Evolutionary conservation across 2,329 filamentous ascomycete species (phyloP), one percentile per base, ranked within the genome.

Genomic region (Cladorrhinum sp.): DNA sequence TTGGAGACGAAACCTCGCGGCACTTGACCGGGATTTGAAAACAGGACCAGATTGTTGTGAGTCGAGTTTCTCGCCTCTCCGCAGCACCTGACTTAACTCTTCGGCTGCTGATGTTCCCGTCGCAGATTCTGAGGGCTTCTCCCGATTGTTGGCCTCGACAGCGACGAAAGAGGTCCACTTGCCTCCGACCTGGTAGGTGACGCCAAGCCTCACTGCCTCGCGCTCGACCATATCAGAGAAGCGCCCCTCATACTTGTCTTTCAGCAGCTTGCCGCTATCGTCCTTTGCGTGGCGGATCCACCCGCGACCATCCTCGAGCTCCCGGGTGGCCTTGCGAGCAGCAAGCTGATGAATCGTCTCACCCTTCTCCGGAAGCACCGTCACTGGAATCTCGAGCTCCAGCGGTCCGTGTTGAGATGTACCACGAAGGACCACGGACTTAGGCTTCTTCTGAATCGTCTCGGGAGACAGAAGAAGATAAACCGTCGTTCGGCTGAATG

Each of bases 101-200:
- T 36, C 33, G 26, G 26, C 4, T 28, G 9, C 4, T 28, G 26
- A 28, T 28, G 26, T 5, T 5, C 26, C 26, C 9, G 26, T 16
- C 10, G 14, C 4, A 16, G 36, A 42, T n/a, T 58, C 46, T 18
- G 18, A 56, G 5, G 30, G 16, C 55, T 28, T 61, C 58, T 3
- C 46, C 18, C n/a, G 3, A 20, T 46, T 16, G 2, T 77, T 73
- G 8, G 78, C 75, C 63, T 87, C 79, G 1, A 89, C 78, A 1
- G 89, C 89, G 2, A 92, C 84, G 64, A 92, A 92, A 0, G 87
- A 90, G 68, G 85, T 89, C 82, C 85, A 90, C 69, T 87, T 89
- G 1, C 87, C 84, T 2, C 80, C 83, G 8, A 92, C 82, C 67
- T 90, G 87, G 68, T 85, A 90, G 60, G 80, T 77, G 12, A 86